These are phyloP conservation scores for Camellia japonica DNA, from an alignment of 148 eudicot species.

Conservation along the genomic window DNA sequence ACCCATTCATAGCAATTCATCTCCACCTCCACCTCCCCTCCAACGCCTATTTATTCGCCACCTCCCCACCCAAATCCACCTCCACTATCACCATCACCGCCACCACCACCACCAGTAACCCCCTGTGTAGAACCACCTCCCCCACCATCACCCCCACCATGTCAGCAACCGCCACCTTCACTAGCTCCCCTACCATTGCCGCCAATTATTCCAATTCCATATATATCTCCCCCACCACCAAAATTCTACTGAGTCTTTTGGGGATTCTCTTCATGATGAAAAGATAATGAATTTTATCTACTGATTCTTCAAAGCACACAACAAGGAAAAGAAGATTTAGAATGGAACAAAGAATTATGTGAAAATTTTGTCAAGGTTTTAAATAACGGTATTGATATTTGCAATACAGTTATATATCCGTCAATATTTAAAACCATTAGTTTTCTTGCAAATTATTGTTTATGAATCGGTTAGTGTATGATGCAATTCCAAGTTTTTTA, in stretches of 20 bases:
- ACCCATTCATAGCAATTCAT: background rate
- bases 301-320: background rate
- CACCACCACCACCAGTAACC: background rate
- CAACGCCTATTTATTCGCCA: background rate
- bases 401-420: too few relatives aligned
- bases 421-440: too few relatives aligned
- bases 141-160: constrained; percentile 5
- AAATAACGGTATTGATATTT: too few relatives aligned
- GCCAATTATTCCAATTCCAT: background rate
- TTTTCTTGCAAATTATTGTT: background rate
- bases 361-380: background rate
- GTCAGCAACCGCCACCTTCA: background rate
- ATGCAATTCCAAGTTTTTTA: too few relatives aligned
- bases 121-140: background rate
- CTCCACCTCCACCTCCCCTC: constrained; percentile 2
- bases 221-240: background rate
- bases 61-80: constrained; percentile 5
- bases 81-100: background rate
- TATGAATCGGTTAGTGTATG: background rate
- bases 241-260: background rate
- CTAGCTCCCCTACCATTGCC: background rate
- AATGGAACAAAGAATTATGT: background rate
- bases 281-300: background rate
- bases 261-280: background rate
- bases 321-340: background rate